phyloP scores from a whole-genome alignment of 371 early-diverging fungal species.

The Funneliformis caledonium region DNA sequence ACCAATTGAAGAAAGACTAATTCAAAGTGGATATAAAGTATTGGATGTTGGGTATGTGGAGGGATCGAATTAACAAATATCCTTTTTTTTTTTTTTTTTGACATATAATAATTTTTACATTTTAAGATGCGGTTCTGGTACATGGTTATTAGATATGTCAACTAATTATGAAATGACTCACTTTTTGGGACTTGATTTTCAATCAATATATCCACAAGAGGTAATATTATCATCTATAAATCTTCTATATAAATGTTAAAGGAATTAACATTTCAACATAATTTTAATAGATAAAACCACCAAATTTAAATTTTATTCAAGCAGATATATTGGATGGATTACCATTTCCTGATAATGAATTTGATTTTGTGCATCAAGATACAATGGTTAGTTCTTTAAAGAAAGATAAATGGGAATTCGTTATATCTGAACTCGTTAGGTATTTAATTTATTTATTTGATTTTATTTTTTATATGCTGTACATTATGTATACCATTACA shows the following conservation, averaged over 20 bases:
- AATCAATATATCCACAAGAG: slow-evolving; percentile 56
- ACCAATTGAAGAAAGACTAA: slow-evolving; percentile 12
- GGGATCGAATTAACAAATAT: background rate
- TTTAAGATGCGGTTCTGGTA: slow-evolving; percentile 23
- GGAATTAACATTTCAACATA: no score
- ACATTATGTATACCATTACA: no score
- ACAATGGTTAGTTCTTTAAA: no score
- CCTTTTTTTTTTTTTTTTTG: no score
- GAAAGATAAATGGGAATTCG: no score
- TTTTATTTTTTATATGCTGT: no score
- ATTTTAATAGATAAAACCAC: slow-evolving; percentile 43
- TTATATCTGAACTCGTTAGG: no score
- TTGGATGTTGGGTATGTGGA: slow-evolving; percentile 19
- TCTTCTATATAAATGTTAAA: no score
- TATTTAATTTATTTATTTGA: no score
- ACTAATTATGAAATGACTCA: background rate
- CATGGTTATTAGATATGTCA: slow-evolving; percentile 13
- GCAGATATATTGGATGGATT: slow-evolving; percentile 49
- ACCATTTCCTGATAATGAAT: slow-evolving; percentile 52
- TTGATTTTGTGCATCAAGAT: slow-evolving; percentile 51
- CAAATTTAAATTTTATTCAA: slow-evolving; percentile 52
- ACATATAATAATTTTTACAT: background rate
- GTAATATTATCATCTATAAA: slow-evolving; percentile 26
- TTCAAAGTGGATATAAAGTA: background rate
- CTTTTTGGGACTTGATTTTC: slow-evolving; percentile 31